Percentiles rank a stretch among this genome's conserved stretches.
Evolutionary conservation across 1,284 basidiomycete species (phyloP).

Genomic region (Ustilago hordei): DNA sequence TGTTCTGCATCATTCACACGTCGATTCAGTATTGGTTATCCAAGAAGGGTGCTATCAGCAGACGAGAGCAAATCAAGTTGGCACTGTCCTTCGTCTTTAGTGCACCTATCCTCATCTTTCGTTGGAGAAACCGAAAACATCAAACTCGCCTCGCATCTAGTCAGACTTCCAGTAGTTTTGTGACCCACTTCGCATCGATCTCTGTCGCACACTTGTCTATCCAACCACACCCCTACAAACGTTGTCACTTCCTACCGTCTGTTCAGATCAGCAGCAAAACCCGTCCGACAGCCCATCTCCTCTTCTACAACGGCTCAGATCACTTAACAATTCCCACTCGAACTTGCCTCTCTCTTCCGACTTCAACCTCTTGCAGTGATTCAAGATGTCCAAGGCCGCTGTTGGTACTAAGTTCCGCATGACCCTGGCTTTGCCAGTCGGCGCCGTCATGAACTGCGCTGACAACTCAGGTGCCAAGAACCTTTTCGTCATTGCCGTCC

Average conservation of each 20-base stretch:
- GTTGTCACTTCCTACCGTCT: neutral
- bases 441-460: constrained; percentile 98
- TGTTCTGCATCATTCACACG: neutral
- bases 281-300: neutral
- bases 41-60: no score
- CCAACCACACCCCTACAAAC: neutral
- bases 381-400: constrained; percentile 68
- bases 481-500: constrained; percentile 89
- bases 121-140: no score
- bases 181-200: no score
- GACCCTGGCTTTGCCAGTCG: constrained; percentile 82
- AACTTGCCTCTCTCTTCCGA: neutral
- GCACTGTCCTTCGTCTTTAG: no score
- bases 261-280: constrained; percentile 20
- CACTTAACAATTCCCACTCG: constrained; percentile 17
- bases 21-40: no score
- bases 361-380: constrained; percentile 30
- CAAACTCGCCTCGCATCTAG: no score
- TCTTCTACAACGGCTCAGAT: neutral
- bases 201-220: neutral
- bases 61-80: no score
- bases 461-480: constrained; percentile 99
- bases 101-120: no score
- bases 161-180: no score
- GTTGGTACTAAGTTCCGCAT: constrained; percentile 97